Conservation (phyloP, 441 rosid genomes). For the Daphne laureola region DNA sequence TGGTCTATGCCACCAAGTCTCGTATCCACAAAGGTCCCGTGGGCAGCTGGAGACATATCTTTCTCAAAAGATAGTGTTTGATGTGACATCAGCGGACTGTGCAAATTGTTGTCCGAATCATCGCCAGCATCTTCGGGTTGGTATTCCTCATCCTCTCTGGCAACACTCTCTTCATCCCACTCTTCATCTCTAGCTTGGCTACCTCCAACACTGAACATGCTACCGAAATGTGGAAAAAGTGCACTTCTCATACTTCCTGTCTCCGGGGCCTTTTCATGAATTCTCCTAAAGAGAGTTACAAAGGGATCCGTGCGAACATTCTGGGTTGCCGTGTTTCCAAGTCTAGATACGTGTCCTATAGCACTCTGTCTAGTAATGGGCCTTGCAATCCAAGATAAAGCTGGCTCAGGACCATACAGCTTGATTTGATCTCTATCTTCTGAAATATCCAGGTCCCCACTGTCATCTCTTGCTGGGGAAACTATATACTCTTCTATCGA, state of each 20-base stretch:
- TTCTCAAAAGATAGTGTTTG: constrained; percentile 23
- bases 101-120: constrained; percentile 21
- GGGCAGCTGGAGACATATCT: constrained; percentile 1
- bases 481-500: constrained; percentile 62
- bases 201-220: constrained; percentile 30
- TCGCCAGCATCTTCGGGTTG: constrained; percentile 7
- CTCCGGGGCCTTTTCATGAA: constrained; percentile 38
- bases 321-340: constrained; percentile 31
- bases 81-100: constrained; percentile 36
- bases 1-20: constrained; percentile 9
- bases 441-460: constrained; percentile 11
- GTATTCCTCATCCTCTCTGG: constrained; percentile 11
- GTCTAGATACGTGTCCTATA: constrained; percentile 8
- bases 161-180: constrained; percentile 18
- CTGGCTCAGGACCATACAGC: constrained; percentile 66
- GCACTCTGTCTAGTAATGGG: constrained; percentile 60
- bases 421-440: constrained; percentile 50
- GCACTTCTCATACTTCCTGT: constrained; percentile 17
- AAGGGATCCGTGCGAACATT: constrained; percentile 31
- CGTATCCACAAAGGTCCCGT: constrained; percentile 3
- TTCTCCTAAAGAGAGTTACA: constrained; percentile 41
- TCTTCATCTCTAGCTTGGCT: constrained; percentile 24
- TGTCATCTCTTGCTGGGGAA: constrained; percentile 35
- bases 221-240: constrained; percentile 25
- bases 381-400: constrained; percentile 81